Conservation (phyloP, 2,329 filamentous ascomycete genomes). For the Alternaria infectoria region DNA sequence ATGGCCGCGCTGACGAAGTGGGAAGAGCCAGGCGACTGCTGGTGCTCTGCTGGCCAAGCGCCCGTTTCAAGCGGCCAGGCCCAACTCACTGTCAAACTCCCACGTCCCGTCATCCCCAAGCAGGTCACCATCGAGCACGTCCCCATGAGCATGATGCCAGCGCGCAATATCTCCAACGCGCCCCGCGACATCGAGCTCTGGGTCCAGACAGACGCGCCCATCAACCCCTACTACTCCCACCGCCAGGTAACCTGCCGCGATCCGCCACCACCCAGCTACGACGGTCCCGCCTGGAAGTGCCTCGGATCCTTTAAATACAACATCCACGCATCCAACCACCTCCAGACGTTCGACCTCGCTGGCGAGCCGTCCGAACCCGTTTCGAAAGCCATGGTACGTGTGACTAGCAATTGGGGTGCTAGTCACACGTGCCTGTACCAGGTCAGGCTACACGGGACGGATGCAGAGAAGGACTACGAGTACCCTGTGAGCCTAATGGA, state of each 20-base stretch:
- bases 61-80: slow-evolving; percentile 60
- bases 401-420: slow-evolving; percentile 53
- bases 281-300: slow-evolving; percentile 44
- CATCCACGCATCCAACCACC: slow-evolving; percentile 48
- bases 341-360: slow-evolving; percentile 51
- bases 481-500: slow-evolving; percentile 28
- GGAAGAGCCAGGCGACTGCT: slow-evolving; percentile 84
- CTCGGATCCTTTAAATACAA: slow-evolving; percentile 51
- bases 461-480: slow-evolving; percentile 23
- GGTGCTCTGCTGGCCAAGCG: slow-evolving; percentile 68
- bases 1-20: slow-evolving; percentile 70
- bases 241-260: slow-evolving; percentile 18
- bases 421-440: slow-evolving; percentile 57
- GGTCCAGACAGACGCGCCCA: slow-evolving; percentile 45
- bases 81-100: slow-evolving; percentile 65
- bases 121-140: slow-evolving; percentile 56
- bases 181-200: slow-evolving; percentile 55
- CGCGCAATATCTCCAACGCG: slow-evolving; percentile 48
- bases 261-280: slow-evolving; percentile 12
- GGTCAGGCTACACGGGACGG: slow-evolving; percentile 51
- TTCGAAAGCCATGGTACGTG: slow-evolving; percentile 48
- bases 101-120: slow-evolving; percentile 46
- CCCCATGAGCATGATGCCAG: slow-evolving; percentile 45
- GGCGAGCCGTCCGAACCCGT: slow-evolving; percentile 37
- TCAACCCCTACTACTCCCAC: slow-evolving; percentile 24